phyloP scores from a whole-genome alignment of 2,329 filamentous ascomycete species.

The Trichoderma lentiforme region DNA sequence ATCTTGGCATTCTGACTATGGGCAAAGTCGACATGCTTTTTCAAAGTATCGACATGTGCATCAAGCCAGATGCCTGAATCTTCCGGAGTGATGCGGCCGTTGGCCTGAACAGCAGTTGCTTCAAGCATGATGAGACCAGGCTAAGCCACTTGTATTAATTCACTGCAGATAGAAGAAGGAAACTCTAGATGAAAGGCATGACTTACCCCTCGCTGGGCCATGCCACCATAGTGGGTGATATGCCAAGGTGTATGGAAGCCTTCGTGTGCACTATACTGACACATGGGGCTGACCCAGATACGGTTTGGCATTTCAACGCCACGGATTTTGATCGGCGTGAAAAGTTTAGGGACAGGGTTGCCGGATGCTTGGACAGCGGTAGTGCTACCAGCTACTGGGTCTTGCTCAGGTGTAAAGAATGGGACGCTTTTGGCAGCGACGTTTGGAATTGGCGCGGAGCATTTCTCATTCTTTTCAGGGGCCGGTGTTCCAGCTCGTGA shows the following conservation, averaged over 20 bases:
- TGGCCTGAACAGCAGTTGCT: constrained; percentile 61
- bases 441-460: constrained; percentile 21
- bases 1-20: constrained; percentile 59
- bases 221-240: constrained; percentile 67
- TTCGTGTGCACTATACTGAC: constrained; percentile 42
- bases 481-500: not conserved
- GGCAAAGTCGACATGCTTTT: constrained; percentile 59
- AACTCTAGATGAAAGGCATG: not conserved
- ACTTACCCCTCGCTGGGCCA: constrained; percentile 57
- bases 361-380: not conserved
- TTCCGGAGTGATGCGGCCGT: constrained; percentile 69
- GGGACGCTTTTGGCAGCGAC: constrained; percentile 33
- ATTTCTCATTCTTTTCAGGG: not conserved
- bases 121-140: constrained; percentile 64
- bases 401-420: constrained; percentile 47
- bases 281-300: constrained; percentile 43
- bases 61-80: constrained; percentile 69
- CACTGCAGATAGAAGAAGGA: not conserved
- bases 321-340: constrained; percentile 44
- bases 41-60: constrained; percentile 59
- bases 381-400: constrained; percentile 40
- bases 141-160: not conserved
- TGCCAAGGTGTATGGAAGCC: constrained; percentile 68
- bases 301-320: constrained; percentile 43
- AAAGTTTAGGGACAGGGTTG: constrained; percentile 39